Conservation (phyloP, 495 filamentous ascomycete species). For the Talaromyces borbonicus region DNA sequence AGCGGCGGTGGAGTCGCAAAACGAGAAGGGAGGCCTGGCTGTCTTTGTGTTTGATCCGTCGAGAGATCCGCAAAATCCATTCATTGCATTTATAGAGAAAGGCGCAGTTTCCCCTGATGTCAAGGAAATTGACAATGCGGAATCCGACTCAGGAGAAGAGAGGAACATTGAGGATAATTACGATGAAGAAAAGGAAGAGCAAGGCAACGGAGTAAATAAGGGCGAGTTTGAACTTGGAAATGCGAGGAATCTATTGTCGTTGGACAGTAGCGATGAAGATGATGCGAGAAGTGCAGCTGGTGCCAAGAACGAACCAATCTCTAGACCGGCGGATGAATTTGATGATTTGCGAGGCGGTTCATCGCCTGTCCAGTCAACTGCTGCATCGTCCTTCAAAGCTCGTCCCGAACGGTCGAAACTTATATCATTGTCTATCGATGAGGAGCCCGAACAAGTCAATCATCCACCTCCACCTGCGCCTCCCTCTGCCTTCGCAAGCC, state of each 20-base stretch:
- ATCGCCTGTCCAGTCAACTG: neutral
- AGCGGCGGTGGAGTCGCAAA: neutral
- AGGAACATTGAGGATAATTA: neutral
- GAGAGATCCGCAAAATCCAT: neutral
- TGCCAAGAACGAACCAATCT: neutral
- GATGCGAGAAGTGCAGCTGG: neutral
- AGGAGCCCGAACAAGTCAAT: too few species aligned
- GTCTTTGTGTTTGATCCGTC: constrained; percentile 1
- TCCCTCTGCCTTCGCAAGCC: neutral
- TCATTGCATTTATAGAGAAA: constrained; percentile 1
- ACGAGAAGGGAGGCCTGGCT: neutral
- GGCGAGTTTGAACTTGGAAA: neutral
- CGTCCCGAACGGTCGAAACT: too few species aligned
- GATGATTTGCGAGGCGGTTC: neutral
- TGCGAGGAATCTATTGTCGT: neutral
- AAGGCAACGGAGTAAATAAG: neutral
- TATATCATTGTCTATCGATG: too few species aligned
- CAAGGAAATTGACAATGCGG: neutral
- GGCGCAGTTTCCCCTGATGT: neutral
- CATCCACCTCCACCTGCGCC: neutral
- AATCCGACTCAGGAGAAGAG: neutral
- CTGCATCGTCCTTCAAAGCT: neutral
- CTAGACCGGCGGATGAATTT: neutral
- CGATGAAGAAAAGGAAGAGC: neutral
- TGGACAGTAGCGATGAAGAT: neutral